A percentile compares a stretch with the other conserved stretches of the same genome.
Conservation (phyloP, 169 alveolate species). For the Babesia bigemina region DNA sequence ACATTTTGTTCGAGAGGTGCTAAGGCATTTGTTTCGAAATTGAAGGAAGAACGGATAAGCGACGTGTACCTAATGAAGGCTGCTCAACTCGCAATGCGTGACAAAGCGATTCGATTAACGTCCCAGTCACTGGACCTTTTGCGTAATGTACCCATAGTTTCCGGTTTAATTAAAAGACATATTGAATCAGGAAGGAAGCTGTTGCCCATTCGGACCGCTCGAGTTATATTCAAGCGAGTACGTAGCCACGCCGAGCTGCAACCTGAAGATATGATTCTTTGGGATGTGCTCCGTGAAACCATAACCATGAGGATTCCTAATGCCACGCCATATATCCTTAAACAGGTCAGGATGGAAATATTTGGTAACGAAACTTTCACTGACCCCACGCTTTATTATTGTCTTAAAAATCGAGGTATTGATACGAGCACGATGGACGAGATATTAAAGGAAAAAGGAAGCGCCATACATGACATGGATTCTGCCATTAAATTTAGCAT, state of each 20-base stretch:
- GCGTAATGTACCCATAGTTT: constrained; percentile 33
- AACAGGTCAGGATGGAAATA: constrained; percentile 58
- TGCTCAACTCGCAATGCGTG: constrained; percentile 32
- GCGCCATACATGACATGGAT: background rate
- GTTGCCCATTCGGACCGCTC: constrained; percentile 51
- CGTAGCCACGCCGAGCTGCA: constrained; percentile 28
- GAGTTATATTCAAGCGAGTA: constrained; percentile 43
- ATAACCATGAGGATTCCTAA: constrained; percentile 45
- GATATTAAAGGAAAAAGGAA: background rate
- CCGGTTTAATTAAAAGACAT: constrained; percentile 62
- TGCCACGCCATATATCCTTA: constrained; percentile 52
- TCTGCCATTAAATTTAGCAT: constrained; percentile 8
- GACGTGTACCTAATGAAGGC: constrained; percentile 40
- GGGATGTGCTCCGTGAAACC: constrained; percentile 48
- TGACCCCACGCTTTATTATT: constrained; percentile 12
- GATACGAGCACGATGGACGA: constrained; percentile 26
- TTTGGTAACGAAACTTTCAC: constrained; percentile 33
- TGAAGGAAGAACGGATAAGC: constrained; percentile 68
- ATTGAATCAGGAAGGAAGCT: constrained; percentile 53
- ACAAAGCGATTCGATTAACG: background rate
- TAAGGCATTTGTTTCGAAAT: constrained; percentile 58
- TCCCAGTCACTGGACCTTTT: constrained; percentile 24
- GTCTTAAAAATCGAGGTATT: constrained; percentile 39
- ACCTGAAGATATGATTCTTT: constrained; percentile 55
- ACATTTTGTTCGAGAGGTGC: constrained; percentile 77